Percentiles rank a stretch among this genome's conserved stretches.
phyloP scores from a whole-genome alignment of 306 rosid genomes.

The Prunus mira region DNA sequence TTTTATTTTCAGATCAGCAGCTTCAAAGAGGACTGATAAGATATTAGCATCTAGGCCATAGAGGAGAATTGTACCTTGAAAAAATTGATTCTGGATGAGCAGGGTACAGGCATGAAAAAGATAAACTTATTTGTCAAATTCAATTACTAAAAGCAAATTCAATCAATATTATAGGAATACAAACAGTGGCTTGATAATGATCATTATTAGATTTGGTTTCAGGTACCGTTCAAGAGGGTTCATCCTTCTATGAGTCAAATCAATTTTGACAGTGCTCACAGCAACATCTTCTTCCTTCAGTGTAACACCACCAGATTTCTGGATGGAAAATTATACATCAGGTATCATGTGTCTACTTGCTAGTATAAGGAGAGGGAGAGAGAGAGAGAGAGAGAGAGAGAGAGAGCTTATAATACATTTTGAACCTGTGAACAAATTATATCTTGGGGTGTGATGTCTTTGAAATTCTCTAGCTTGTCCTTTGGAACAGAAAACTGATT shows the following conservation, averaged over 20 bases:
- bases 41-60: not conserved
- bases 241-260: slow-evolving; percentile 74
- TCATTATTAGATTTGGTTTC: slow-evolving; percentile 8
- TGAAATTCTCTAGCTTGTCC: slow-evolving; percentile 61
- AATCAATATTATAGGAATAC: not conserved
- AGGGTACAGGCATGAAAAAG: slow-evolving; percentile 37
- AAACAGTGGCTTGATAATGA: slow-evolving; percentile 7
- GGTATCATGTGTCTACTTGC: not conserved
- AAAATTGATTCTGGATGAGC: slow-evolving; percentile 61
- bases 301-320: slow-evolving; percentile 61
- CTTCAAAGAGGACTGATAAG: not conserved
- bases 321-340: slow-evolving; percentile 17
- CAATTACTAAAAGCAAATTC: slow-evolving; percentile 2
- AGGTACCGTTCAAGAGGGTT: slow-evolving; percentile 83
- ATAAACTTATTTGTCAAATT: slow-evolving; percentile 22
- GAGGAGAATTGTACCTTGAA: slow-evolving; percentile 61
- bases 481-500: slow-evolving; percentile 83
- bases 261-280: slow-evolving; percentile 73
- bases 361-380: not conserved
- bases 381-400: not conserved
- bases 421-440: slow-evolving; percentile 92
- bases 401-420: not conserved
- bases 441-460: slow-evolving; percentile 71
- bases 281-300: slow-evolving; percentile 76
- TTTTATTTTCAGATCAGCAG: not conserved